Evolutionary conservation across 352 stramenopile genomes (phyloP).

Genomic region (Saprolegnia parasitica): DNA sequence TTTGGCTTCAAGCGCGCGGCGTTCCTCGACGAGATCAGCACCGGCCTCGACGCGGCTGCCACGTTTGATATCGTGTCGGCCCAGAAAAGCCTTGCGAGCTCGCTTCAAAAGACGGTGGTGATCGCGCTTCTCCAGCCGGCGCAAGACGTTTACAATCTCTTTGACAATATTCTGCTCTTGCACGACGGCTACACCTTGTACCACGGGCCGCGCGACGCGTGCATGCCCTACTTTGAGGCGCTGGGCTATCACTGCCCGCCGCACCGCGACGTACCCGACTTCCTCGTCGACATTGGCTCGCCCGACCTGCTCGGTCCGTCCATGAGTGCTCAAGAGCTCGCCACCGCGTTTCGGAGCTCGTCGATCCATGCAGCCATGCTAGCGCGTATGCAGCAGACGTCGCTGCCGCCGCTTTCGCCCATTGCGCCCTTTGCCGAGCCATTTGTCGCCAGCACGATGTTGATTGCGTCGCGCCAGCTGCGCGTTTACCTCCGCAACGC

Average conservation of each 20-base stretch:
- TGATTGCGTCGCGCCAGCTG: conserved; percentile 42
- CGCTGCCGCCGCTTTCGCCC: neutral
- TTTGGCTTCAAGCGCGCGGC: conserved; percentile 69
- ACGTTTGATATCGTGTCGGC: conserved; percentile 43
- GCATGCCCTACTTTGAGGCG: conserved; percentile 43
- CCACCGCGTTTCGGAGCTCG: conserved; percentile 44
- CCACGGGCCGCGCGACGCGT: conserved; percentile 36
- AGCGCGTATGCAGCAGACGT: conserved; percentile 54
- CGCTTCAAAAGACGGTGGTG: conserved; percentile 35
- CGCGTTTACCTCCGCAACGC: conserved; percentile 46
- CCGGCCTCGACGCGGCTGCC: conserved; percentile 48
- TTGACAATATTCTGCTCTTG: conserved; percentile 89
- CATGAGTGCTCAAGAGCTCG: conserved; percentile 39
- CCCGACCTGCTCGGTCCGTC: conserved; percentile 7
- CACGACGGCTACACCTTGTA: conserved; percentile 79
- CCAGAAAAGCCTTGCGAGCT: neutral
- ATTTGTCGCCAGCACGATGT: conserved; percentile 28
- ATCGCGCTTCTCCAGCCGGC: conserved; percentile 76
- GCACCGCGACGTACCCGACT: conserved; percentile 49
- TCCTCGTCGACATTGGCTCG: conserved; percentile 45
- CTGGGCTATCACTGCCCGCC: conserved; percentile 46
- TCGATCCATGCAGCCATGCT: conserved; percentile 40
- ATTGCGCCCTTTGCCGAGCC: neutral
- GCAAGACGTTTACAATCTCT: conserved; percentile 83
- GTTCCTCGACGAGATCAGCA: conserved; percentile 78